phyloP scores from a whole-genome alignment of 768 basidiomycete genomes.

The Calocera cornea region DNA sequence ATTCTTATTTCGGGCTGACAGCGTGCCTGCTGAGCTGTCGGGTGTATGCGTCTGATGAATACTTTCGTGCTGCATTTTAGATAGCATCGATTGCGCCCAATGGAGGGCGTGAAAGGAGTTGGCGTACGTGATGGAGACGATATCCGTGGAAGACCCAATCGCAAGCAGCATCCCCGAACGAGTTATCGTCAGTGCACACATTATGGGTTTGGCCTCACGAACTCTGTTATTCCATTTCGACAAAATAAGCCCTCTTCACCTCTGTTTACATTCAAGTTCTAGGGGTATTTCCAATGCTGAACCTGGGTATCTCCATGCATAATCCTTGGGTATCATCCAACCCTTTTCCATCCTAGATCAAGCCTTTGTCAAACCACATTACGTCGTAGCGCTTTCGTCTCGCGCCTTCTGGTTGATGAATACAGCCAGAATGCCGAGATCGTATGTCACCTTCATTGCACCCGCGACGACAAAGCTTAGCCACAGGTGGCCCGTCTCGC shows the following conservation, averaged over 20 bases:
- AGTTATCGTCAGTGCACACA: too few relatives aligned
- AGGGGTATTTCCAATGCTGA: not conserved
- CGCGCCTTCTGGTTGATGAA: slow-evolving; percentile 10
- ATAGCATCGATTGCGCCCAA: not conserved
- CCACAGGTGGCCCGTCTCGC: slow-evolving; percentile 15
- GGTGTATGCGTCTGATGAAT: too few relatives aligned
- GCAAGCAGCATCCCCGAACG: too few relatives aligned
- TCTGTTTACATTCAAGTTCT: not conserved
- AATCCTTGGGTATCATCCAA: not conserved
- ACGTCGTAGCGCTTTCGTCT: not conserved
- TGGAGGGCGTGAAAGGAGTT: too few relatives aligned
- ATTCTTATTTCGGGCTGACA: too few relatives aligned
- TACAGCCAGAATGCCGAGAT: slow-evolving; percentile 18
- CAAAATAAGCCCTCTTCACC: not conserved
- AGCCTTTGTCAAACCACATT: not conserved
- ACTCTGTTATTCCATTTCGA: not conserved
- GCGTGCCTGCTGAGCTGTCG: too few relatives aligned
- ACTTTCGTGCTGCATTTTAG: not conserved
- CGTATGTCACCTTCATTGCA: slow-evolving; percentile 14
- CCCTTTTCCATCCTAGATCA: not conserved
- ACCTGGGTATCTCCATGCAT: not conserved
- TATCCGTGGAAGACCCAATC: too few relatives aligned
- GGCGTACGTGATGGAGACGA: too few relatives aligned
- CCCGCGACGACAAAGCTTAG: slow-evolving; percentile 18
- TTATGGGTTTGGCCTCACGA: slow-evolving; percentile 1